Evolutionary conservation across 2,329 filamentous ascomycete genomes (phyloP).

Genomic region (Ophiocordyceps unilateralis): DNA sequence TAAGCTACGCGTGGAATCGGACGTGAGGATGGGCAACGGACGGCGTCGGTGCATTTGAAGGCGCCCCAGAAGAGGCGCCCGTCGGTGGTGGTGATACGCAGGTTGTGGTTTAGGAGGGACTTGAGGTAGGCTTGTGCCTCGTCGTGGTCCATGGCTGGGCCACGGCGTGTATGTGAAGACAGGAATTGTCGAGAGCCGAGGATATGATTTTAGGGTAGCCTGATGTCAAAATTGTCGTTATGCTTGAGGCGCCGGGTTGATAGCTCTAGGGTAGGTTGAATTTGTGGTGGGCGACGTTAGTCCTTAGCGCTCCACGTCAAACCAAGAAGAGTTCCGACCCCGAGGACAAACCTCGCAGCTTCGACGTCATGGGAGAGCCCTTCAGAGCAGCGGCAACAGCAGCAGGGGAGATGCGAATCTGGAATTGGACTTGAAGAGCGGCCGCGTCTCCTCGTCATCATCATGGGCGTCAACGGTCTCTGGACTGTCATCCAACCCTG

Average conservation of each 20-base stretch:
- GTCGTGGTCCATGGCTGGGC: conserved; percentile 25
- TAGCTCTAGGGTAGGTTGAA: not conserved
- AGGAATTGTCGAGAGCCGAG: not conserved
- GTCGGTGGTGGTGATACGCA: conserved; percentile 68
- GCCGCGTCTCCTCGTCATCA: conserved; percentile 3
- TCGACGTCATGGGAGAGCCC: too few relatives aligned
- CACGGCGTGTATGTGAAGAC: too few relatives aligned
- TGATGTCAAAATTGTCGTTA: too few relatives aligned
- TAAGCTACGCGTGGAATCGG: not conserved
- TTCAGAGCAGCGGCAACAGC: not conserved
- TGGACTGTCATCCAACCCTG: conserved; percentile 95
- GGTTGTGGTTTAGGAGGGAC: conserved; percentile 57
- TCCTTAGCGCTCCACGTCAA: too few relatives aligned
- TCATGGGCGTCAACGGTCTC: conserved; percentile 94
- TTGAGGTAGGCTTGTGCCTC: conserved; percentile 38
- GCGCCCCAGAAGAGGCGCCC: conserved; percentile 75
- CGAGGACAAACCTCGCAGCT: too few relatives aligned
- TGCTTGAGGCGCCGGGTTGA: too few relatives aligned
- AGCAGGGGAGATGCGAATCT: not conserved
- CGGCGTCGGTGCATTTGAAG: conserved; percentile 90
- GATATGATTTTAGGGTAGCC: not conserved
- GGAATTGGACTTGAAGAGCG: not conserved
- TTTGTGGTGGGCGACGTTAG: not conserved
- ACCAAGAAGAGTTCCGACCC: too few relatives aligned
- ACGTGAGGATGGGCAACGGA: conserved; percentile 22